Percentiles rank a stretch among this genome's conserved stretches.
Evolutionary conservation across 2,329 filamentous ascomycete species (phyloP).

Genomic region (Aspergillus ibericus): DNA sequence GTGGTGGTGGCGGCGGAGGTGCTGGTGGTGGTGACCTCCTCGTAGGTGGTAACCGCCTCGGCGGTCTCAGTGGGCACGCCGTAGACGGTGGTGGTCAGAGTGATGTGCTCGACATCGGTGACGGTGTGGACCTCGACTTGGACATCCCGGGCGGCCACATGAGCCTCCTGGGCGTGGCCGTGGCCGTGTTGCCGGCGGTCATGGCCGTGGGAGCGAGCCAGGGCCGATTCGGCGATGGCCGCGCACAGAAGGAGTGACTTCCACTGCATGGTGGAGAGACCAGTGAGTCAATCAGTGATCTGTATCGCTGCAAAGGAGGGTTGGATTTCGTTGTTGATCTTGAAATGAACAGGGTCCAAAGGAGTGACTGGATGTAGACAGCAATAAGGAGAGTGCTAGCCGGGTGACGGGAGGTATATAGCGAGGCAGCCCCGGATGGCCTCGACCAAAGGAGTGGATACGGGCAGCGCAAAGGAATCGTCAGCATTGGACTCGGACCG

Average conservation of each 20-base stretch:
- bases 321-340: neutral
- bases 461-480: constrained; percentile 3
- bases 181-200: constrained; percentile 26
- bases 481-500: constrained; percentile 1
- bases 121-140: constrained; percentile 12
- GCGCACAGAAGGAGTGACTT: constrained; percentile 28
- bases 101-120: constrained; percentile 21
- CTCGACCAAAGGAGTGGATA: neutral
- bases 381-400: neutral
- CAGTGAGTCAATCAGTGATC: constrained; percentile 7
- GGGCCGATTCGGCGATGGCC: constrained; percentile 25
- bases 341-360: neutral
- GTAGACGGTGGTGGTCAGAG: constrained; percentile 14
- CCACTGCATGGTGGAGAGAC: constrained; percentile 29
- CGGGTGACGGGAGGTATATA: neutral
- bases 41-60: constrained; percentile 1
- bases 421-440: too few relatives aligned
- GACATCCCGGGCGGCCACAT: constrained; percentile 13
- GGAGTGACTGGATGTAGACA: constrained; percentile 1
- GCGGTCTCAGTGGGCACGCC: neutral
- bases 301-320: constrained; percentile 1
- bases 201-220: constrained; percentile 30
- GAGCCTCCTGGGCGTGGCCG: constrained; percentile 10
- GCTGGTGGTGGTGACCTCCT: constrained; percentile 6
- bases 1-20: constrained; percentile 7